These are phyloP conservation scores for Tieghemiomyces parasiticus DNA, from an alignment of 192 early-diverging fungal species.

Conservation along the genomic window DNA sequence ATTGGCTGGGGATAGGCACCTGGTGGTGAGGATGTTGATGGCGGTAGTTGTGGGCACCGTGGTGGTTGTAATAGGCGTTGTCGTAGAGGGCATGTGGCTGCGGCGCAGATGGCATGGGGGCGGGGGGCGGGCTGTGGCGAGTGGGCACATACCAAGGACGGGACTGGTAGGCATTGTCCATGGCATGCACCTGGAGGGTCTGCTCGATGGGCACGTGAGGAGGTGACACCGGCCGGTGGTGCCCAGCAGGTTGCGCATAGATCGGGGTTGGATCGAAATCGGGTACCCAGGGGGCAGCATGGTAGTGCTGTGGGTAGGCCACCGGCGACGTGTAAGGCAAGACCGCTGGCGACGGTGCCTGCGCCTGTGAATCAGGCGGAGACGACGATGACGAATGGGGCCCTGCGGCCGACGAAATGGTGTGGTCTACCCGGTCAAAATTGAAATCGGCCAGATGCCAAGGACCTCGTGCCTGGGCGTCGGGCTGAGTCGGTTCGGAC, in stretches of 20 bases:
- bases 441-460: not conserved
- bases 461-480: not conserved
- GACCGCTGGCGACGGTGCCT: not conserved
- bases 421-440: not conserved
- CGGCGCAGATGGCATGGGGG: not conserved
- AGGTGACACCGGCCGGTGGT: too few species aligned
- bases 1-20: not conserved
- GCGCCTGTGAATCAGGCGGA: not conserved
- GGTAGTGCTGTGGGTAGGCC: not conserved
- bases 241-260: not conserved
- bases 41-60: not conserved
- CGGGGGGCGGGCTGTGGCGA: not conserved
- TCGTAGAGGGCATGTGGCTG: not conserved
- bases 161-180: too few species aligned
- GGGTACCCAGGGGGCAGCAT: conserved; percentile 7
- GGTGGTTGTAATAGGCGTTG: not conserved
- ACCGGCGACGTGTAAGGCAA: not conserved
- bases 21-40: not conserved
- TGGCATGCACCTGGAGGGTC: too few species aligned
- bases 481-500: not conserved
- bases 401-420: not conserved
- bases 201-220: too few species aligned
- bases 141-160: too few species aligned
- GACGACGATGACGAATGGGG: not conserved
- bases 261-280: not conserved